These are phyloP conservation scores for Coniochaeta hoffmannii DNA, from an alignment of 2,329 filamentous ascomycete species.

Conservation along the genomic window DNA sequence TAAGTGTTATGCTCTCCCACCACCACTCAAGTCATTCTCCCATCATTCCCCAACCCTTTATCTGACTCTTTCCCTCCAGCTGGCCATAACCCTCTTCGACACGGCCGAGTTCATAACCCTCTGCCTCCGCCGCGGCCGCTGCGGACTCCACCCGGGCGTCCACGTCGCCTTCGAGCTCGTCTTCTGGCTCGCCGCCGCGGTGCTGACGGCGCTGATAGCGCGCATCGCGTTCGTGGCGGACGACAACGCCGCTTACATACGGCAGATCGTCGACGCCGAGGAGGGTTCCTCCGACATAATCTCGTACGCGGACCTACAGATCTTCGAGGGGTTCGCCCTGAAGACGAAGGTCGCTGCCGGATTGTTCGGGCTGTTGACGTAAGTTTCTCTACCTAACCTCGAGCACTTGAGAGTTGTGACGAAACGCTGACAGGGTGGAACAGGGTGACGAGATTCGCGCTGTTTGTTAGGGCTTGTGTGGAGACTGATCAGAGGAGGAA, in stretches of 20 bases:
- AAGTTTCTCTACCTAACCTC: neutral
- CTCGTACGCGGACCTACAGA: neutral
- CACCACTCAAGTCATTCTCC: too few relatives aligned
- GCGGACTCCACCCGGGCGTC: neutral
- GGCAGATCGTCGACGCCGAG: neutral
- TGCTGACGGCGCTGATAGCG: neutral
- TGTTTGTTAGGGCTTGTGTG: neutral
- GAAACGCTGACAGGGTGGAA: neutral
- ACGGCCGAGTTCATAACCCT: slow-evolving; percentile 1
- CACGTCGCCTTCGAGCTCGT: neutral
- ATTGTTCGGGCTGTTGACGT: neutral
- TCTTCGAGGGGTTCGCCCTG: neutral
- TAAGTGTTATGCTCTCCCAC: neutral
- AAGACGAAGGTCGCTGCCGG: neutral
- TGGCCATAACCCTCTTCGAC: neutral
- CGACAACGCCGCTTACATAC: neutral
- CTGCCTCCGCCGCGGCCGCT: slow-evolving; percentile 1
- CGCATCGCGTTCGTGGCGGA: neutral
- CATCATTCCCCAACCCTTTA: neutral
- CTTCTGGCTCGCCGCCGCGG: neutral
- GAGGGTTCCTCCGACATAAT: neutral
- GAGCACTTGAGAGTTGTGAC: neutral
- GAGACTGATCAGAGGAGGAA: neutral
- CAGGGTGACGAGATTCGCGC: neutral
- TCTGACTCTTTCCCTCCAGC: neutral